Conservation (phyloP, 2,329 filamentous ascomycete genomes). For the Aspergillus arachidicola region DNA sequence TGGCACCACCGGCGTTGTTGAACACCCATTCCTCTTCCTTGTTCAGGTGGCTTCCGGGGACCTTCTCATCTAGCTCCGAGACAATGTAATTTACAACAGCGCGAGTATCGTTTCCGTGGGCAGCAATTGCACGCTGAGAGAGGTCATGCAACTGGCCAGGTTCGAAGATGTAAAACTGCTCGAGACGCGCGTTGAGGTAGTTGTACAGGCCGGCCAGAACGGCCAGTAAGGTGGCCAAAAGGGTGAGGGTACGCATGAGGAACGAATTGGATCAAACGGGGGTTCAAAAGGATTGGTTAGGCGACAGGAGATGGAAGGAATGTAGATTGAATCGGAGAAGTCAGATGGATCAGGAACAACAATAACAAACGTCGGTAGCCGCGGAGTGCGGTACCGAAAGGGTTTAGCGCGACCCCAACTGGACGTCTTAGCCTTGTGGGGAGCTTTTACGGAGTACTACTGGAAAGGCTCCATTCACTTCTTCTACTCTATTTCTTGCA, state of each 20-base stretch:
- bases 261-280: neutral
- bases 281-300: constrained; percentile 4
- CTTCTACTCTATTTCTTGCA: neutral
- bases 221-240: constrained; percentile 38
- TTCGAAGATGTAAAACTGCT: constrained; percentile 73
- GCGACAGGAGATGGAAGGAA: neutral
- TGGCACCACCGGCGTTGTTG: constrained; percentile 88
- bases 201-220: constrained; percentile 39
- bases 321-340: neutral
- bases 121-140: constrained; percentile 64
- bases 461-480: neutral
- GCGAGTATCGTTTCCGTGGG: constrained; percentile 75
- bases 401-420: neutral
- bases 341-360: neutral
- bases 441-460: neutral
- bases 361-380: neutral
- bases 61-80: constrained; percentile 61
- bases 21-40: constrained; percentile 82
- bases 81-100: constrained; percentile 71
- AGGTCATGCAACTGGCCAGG: constrained; percentile 69
- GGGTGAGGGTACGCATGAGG: constrained; percentile 31
- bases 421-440: neutral
- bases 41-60: constrained; percentile 60
- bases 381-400: neutral
- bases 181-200: constrained; percentile 41